Conservation (phyloP, 805 yeast genomes). For the Schwanniomyces sp. region DNA sequence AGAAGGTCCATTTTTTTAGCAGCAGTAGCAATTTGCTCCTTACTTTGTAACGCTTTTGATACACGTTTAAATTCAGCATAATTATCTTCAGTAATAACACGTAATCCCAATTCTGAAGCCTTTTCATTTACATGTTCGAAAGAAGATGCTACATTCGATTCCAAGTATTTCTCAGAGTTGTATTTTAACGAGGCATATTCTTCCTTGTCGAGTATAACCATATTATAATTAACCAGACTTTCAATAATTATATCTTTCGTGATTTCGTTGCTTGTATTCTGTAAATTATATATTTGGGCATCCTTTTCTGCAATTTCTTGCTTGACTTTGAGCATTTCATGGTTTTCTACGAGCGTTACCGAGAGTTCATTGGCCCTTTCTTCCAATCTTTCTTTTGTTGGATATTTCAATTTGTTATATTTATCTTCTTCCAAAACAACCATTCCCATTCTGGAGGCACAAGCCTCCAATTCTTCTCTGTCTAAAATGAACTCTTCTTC, state of each 20-base stretch:
- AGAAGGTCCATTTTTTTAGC: conserved; percentile 51
- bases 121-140: neutral
- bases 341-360: conserved; percentile 24
- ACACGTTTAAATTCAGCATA: conserved; percentile 5
- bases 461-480: conserved; percentile 22
- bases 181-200: conserved; percentile 29
- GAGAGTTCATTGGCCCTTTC: conserved; percentile 19
- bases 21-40: conserved; percentile 26
- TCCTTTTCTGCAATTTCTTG: conserved; percentile 31
- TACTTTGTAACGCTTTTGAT: conserved; percentile 18
- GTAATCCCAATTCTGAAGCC: conserved; percentile 44
- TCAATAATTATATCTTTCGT: conserved; percentile 23
- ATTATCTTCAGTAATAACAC: conserved; percentile 10
- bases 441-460: conserved; percentile 27
- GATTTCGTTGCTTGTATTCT: conserved; percentile 7
- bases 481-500: conserved; percentile 28
- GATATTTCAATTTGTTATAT: conserved; percentile 13
- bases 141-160: neutral
- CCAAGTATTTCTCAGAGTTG: neutral
- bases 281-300: conserved; percentile 22
- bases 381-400: conserved; percentile 15
- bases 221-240: conserved; percentile 29
- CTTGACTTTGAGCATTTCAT: conserved; percentile 22
- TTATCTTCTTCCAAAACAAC: conserved; percentile 20
- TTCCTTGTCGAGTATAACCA: conserved; percentile 27